phyloP scores from a whole-genome alignment of 2,329 filamentous ascomycete genomes.

The Drechmeria coniospora region DNA sequence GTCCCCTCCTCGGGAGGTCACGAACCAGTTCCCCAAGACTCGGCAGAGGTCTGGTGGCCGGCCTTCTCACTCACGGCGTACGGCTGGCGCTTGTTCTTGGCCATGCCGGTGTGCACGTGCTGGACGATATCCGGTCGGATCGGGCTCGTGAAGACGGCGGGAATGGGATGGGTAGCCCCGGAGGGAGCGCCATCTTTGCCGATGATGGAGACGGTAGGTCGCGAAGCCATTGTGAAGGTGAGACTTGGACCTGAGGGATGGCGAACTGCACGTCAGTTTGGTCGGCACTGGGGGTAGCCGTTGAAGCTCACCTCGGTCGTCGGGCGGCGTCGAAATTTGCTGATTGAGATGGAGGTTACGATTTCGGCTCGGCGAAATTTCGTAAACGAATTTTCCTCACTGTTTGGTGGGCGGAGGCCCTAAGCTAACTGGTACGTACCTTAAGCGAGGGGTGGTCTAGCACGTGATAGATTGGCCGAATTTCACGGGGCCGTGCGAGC shows the following conservation, averaged over 20 bases:
- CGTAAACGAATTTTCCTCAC: constrained; percentile 17
- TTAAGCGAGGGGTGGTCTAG: constrained; percentile 12
- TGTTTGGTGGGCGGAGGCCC: constrained; percentile 26
- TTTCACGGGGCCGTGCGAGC: too few species aligned
- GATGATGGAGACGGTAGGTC: constrained; percentile 96
- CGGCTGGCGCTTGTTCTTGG: constrained; percentile 99
- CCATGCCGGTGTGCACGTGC: constrained; percentile 97
- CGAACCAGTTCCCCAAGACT: constrained; percentile 99
- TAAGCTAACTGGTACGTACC: constrained; percentile 17
- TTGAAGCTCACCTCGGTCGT: constrained; percentile 21
- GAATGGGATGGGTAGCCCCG: constrained; percentile 79
- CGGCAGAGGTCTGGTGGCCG: constrained; percentile 98
- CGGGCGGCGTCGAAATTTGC: constrained; percentile 24
- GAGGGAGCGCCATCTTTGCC: constrained; percentile 87
- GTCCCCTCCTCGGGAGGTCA: constrained; percentile 14
- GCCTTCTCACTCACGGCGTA: constrained; percentile 99
- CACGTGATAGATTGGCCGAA: too few species aligned
- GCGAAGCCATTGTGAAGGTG: constrained; percentile 65
- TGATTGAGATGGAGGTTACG: constrained; percentile 18
- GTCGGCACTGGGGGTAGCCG: background rate
- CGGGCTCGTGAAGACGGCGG: constrained; percentile 90
- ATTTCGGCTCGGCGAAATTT: constrained; percentile 21
- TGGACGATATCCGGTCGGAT: constrained; percentile 99
- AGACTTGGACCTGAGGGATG: constrained; percentile 19
- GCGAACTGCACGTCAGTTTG: constrained; percentile 1